These are phyloP conservation scores for Botrytis squamosa DNA, from an alignment of 2,329 filamentous ascomycete species.

Conservation along the genomic window DNA sequence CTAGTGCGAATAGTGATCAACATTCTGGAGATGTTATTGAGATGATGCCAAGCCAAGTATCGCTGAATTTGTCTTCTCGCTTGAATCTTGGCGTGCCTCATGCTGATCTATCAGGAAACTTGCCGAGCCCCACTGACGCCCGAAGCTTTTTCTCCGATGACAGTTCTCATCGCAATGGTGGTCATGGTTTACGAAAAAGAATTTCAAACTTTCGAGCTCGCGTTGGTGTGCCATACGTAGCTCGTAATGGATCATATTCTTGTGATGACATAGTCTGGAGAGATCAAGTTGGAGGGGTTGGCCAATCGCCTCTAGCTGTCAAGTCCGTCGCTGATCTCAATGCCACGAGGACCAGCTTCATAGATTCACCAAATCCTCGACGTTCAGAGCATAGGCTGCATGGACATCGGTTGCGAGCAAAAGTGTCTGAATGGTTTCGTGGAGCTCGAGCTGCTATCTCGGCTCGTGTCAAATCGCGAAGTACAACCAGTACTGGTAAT, in stretches of 20 bases:
- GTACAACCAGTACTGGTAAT: conserved; percentile 16
- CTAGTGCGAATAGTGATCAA: conserved; percentile 29
- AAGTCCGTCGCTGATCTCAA: conserved; percentile 31
- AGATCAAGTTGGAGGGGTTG: conserved; percentile 23
- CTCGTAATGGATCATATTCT: conserved; percentile 32
- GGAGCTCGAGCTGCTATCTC: conserved; percentile 32
- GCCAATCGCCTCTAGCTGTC: conserved; percentile 22
- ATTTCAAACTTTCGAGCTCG: conserved; percentile 35
- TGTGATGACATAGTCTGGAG: conserved; percentile 36
- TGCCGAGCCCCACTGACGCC: conserved; percentile 32
- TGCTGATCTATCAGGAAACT: conserved; percentile 24
- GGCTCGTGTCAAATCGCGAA: conserved; percentile 30
- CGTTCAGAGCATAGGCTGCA: conserved; percentile 25
- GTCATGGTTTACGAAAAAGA: conserved; percentile 32
- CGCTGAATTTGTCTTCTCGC: conserved; percentile 20
- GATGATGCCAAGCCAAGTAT: conserved; percentile 11
- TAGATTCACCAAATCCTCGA: conserved; percentile 25
- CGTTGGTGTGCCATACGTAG: conserved; percentile 32
- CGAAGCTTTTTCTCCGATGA: conserved; percentile 43
- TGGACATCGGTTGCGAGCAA: conserved; percentile 31
- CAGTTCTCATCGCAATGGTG: conserved; percentile 37
- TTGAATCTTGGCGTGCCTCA: conserved; percentile 16
- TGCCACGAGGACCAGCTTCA: conserved; percentile 22
- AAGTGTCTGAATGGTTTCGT: conserved; percentile 35
- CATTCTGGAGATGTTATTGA: conserved; percentile 17